These are phyloP conservation scores for Lasiosphaeria ovina DNA, from an alignment of 495 filamentous ascomycete species.

Conservation along the genomic window DNA sequence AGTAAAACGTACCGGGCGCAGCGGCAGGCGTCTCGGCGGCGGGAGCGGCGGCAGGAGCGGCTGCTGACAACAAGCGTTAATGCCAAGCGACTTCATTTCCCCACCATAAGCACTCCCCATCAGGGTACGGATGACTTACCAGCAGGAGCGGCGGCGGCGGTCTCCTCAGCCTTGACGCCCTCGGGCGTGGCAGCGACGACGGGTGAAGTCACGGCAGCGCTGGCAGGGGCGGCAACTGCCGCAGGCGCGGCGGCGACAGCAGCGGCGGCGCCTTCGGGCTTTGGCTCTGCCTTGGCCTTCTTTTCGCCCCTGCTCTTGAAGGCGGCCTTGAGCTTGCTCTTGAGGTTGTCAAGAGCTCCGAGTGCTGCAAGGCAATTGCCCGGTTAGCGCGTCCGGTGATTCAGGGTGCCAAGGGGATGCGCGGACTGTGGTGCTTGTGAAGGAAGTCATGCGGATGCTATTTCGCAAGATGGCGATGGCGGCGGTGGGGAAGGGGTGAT, in stretches of 20 bases:
- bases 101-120: too few relatives aligned
- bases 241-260: constrained; percentile 12
- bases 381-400: neutral
- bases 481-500: neutral
- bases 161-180: constrained; percentile 20
- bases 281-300: constrained; percentile 12
- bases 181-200: constrained; percentile 20
- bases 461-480: neutral
- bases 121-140: neutral
- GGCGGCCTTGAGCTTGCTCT: constrained; percentile 35
- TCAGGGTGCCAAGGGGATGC: neutral
- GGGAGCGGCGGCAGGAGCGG: too few relatives aligned
- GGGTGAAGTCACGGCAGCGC: constrained; percentile 10
- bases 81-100: too few relatives aligned
- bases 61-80: neutral
- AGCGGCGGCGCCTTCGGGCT: constrained; percentile 11
- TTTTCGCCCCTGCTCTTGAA: constrained; percentile 33
- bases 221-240: constrained; percentile 1
- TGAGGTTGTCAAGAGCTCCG: constrained; percentile 33
- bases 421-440: neutral
- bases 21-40: too few relatives aligned
- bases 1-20: too few relatives aligned
- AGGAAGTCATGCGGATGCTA: neutral
- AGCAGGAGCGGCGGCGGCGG: constrained; percentile 16
- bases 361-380: constrained; percentile 19